Evolutionary conservation across 1,284 basidiomycete species (phyloP).

Genomic region (Microbotryum silenes-acaulis): DNA sequence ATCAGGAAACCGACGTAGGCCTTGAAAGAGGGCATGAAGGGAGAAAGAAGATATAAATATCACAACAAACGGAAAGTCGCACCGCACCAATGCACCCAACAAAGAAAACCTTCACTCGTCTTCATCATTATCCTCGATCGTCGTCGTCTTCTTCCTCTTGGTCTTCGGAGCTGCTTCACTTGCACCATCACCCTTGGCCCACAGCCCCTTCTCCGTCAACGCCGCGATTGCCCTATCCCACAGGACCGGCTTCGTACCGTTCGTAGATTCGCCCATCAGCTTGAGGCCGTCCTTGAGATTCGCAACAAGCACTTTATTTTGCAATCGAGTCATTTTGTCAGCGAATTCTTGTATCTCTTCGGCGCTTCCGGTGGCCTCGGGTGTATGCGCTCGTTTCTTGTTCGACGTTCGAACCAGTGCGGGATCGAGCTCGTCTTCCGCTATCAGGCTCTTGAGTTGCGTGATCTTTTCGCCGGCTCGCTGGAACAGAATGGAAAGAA

Average conservation of each 20-base stretch:
- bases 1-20: not conserved
- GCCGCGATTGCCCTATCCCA: conserved; percentile 11
- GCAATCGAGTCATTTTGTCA: not conserved
- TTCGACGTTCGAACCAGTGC: conserved; percentile 11
- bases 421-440: conserved; percentile 15
- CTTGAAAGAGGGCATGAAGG: not conserved
- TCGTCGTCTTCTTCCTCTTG: not conserved
- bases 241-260: conserved; percentile 28
- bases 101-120: too few relatives aligned
- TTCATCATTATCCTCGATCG: not conserved
- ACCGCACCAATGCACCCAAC: too few relatives aligned
- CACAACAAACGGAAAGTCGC: too few relatives aligned
- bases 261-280: conserved; percentile 7
- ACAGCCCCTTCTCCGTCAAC: conserved; percentile 10
- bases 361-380: conserved; percentile 2
- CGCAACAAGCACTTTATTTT: conserved; percentile 12
- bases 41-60: too few relatives aligned
- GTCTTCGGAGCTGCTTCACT: not conserved
- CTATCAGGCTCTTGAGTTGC: conserved; percentile 8
- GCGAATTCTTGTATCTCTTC: not conserved
- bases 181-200: not conserved
- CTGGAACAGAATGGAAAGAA: not conserved
- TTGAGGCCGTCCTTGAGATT: conserved; percentile 26
- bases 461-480: conserved; percentile 11
- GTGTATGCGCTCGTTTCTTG: conserved; percentile 2